Evolutionary conservation across 176 grass and related monocot genomes (phyloP), one percentile per base, ranked within the genome.

Genomic region (Zoysia japonica): DNA sequence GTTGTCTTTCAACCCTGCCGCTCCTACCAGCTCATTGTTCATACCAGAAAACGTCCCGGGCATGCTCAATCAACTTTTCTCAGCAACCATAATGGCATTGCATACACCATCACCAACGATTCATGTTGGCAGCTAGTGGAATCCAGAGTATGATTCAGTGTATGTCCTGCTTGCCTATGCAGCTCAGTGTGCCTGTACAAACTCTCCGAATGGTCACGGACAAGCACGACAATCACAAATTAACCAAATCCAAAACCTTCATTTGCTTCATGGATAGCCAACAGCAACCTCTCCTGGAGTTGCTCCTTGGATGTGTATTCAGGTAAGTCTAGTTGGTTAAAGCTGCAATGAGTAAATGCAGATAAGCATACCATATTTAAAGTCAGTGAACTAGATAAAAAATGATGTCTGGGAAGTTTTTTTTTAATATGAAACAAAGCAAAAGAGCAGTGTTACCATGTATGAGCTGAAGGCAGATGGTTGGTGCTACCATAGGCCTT

Each of bases 241-340:
- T 87, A 95, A 79, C 92, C 92, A 14, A 99, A 99, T 74, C 96
- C 96, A 17, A 99, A 99, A 57, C 96, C 96, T 93, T 99, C 96
- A 71, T 93, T 99, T 20, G 86, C 96, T 82, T 99, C 96, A 19
- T 99, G 96, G 77, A 99, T 93, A 41, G 96, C 96, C 38, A 99
- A 77, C 15, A 99, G 86, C 61, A 99, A 81, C 66, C 88, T 89
- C 79, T 99, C 96, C 83, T 91, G 92, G 42, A 99, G 82, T 82
- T 99, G 96, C 63, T 91, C 96, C 79, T 93, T 99, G 16, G 92
- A 96, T 65, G 96, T 89, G 79, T 95, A 99, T 78, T 99, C 96
- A 42, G 96, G 96, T 70, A 99, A 71, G 68, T 99, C 96, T 46
- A 99, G 82, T 82, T 99, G 96, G 76, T 99, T 99, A 86, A 99